Base-by-base conservation (phyloP, 1,284 basidiomycete genomes). In the Ceratobasidium sp. region DNA sequence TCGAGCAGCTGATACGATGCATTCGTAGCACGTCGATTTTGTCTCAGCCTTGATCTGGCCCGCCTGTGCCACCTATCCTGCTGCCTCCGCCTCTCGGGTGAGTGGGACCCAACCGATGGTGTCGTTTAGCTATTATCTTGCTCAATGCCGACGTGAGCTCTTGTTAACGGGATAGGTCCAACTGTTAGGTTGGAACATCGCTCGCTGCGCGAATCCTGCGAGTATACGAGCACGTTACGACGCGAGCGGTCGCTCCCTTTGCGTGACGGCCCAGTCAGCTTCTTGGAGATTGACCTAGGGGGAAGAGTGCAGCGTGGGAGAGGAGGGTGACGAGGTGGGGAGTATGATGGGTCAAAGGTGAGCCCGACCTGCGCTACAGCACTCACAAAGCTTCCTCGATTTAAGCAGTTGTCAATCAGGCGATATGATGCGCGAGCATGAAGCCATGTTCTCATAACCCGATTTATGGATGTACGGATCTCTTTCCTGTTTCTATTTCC, bases 321-420 rank as follows among this genome's bases (percentile, higher is more conserved):
- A 71, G 9, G 67, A 47, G 31, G 67, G 36, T 11, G 64, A 59
- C 31, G 50, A 54, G 1, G 22, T 9, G 51, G 51, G 8, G 11
- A 29, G 56, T n/a, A 6, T 22, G 65, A 4, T 41, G 36, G 36
- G 36, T 5, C 36, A 41, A 41, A 51, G n/a, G 17, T n/a, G 29
- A 29, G 19, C 48, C 3, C 65, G 51, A 27, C 51, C 53, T 11
- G 50, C 11, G 17, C 27, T 71, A 8, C 67, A 71, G 7, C 53
- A 71, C 27, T 27, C 67, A 19, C 67, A 57, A 44, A 71, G 67
- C 31, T 71, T 71, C 54, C 54, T 71, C 41, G 67, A 71, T 47
- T 27, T 71, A 14, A 59, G 67, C 56, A 59, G 53, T 59, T 54
- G 67, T 24, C 67, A 59, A 27, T 71, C 67, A 27, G 67, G 67